A percentile compares a stretch with the other conserved stretches of the same genome.
Evolutionary conservation across 108 stramenopile genomes (phyloP).

Genomic region (Nitzschia sp.): DNA sequence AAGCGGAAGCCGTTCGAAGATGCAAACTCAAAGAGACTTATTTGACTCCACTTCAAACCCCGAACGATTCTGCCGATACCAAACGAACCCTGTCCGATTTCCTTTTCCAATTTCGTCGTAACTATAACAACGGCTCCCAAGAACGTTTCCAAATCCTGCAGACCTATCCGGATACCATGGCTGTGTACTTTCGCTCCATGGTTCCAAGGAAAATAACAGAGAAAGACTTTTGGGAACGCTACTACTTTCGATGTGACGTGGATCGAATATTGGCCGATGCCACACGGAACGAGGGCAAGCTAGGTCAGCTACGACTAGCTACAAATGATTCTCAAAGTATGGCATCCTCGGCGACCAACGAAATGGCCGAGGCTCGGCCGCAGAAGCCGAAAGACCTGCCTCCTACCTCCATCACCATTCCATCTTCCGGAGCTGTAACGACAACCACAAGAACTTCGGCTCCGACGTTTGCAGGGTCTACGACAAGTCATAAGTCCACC

Average conservation of each 20-base stretch:
- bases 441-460: not conserved
- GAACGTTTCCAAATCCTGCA: not conserved
- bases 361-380: too few species aligned
- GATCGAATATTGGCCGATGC: not conserved
- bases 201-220: not conserved
- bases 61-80: not conserved
- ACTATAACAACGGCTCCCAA: not conserved
- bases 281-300: not conserved
- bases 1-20: constrained; percentile 1
- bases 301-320: not conserved
- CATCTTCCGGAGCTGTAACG: not conserved
- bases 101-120: not conserved
- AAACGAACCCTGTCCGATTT: not conserved
- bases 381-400: too few species aligned
- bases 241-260: constrained; percentile 1
- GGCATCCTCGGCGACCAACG: not conserved
- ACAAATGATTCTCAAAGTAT: not conserved
- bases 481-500: not conserved
- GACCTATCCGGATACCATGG: not conserved
- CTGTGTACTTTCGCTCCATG: not conserved
- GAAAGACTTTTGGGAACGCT: constrained; percentile 9
- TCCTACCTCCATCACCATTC: not conserved
- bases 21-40: not conserved
- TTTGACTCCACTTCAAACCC: not conserved
- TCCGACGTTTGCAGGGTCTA: not conserved